Evolutionary conservation across 805 yeast genomes (phyloP).

Genomic region (Candida sakaeoensis): DNA sequence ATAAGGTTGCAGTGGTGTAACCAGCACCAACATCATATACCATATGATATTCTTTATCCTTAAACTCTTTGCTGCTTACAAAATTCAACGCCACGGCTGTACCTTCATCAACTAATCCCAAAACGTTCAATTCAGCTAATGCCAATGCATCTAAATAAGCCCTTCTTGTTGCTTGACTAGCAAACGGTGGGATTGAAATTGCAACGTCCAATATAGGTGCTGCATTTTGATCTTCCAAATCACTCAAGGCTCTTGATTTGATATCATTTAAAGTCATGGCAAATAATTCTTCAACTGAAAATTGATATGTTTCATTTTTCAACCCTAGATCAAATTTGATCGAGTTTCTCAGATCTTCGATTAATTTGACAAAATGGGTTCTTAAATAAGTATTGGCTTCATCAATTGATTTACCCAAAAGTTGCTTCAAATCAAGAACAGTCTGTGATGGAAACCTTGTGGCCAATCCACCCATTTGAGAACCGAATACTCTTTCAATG

Average conservation of each 20-base stretch:
- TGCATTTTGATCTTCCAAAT: slow-evolving; percentile 53
- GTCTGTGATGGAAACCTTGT: slow-evolving; percentile 73
- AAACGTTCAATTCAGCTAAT: slow-evolving; percentile 61
- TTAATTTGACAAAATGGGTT: slow-evolving; percentile 51
- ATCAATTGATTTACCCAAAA: slow-evolving; percentile 62
- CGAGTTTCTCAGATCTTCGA: slow-evolving; percentile 42
- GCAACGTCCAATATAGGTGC: slow-evolving; percentile 61
- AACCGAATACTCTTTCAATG: slow-evolving; percentile 73
- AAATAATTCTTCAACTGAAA: slow-evolving; percentile 67
- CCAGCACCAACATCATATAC: slow-evolving; percentile 94
- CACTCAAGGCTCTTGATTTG: slow-evolving; percentile 56
- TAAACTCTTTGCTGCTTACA: slow-evolving; percentile 50
- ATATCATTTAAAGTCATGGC: slow-evolving; percentile 80
- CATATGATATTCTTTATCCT: slow-evolving; percentile 52
- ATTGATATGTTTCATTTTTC: slow-evolving; percentile 25
- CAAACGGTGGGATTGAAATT: slow-evolving; percentile 74
- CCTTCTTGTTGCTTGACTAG: slow-evolving; percentile 58
- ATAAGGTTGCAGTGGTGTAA: slow-evolving; percentile 81
- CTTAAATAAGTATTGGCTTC: slow-evolving; percentile 47
- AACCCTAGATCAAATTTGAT: slow-evolving; percentile 53
- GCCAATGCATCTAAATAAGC: slow-evolving; percentile 71
- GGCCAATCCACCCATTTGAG: slow-evolving; percentile 64
- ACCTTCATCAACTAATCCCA: slow-evolving; percentile 82
- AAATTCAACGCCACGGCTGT: slow-evolving; percentile 85
- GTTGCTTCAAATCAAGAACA: slow-evolving; percentile 60